Percentiles rank a stretch among this genome's conserved stretches.
Conservation (phyloP, 495 filamentous ascomycete species). For the Bathelium albidoporum region DNA sequence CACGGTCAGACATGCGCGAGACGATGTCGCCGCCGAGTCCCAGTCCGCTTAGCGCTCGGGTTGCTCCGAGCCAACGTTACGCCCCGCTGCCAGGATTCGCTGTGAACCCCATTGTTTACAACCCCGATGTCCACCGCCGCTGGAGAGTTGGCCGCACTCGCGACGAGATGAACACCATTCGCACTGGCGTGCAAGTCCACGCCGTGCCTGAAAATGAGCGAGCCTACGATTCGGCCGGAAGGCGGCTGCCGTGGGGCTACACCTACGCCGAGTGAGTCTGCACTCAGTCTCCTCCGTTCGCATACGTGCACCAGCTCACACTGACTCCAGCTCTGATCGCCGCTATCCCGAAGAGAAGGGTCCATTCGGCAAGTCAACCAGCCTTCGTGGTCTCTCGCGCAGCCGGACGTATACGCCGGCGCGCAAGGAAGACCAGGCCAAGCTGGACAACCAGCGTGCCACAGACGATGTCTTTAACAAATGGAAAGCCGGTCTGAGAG, state of each 20-base stretch:
- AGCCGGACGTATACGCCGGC: slow-evolving; percentile 51
- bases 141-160: slow-evolving; percentile 2
- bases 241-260: slow-evolving; percentile 51
- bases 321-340: slow-evolving; percentile 24
- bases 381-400: slow-evolving; percentile 37
- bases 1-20: background rate
- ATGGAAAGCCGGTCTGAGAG: background rate
- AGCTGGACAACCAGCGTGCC: slow-evolving; percentile 30
- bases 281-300: background rate
- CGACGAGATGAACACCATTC: slow-evolving; percentile 13
- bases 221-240: slow-evolving; percentile 49
- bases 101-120: slow-evolving; percentile 1
- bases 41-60: background rate
- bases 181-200: slow-evolving; percentile 49
- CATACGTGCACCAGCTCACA: slow-evolving; percentile 9
- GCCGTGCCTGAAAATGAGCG: slow-evolving; percentile 55
- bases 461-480: slow-evolving; percentile 23
- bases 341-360: slow-evolving; percentile 50
- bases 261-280: slow-evolving; percentile 48
- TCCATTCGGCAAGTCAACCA: slow-evolving; percentile 49
- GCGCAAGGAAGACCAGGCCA: slow-evolving; percentile 46
- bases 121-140: background rate
- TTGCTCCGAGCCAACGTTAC: background rate
- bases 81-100: background rate
- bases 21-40: background rate